A percentile compares a stretch with the other conserved stretches of the same genome.
Evolutionary conservation across 2,329 filamentous ascomycete genomes (phyloP).

Genomic region (Scedosporium dehoogii): DNA sequence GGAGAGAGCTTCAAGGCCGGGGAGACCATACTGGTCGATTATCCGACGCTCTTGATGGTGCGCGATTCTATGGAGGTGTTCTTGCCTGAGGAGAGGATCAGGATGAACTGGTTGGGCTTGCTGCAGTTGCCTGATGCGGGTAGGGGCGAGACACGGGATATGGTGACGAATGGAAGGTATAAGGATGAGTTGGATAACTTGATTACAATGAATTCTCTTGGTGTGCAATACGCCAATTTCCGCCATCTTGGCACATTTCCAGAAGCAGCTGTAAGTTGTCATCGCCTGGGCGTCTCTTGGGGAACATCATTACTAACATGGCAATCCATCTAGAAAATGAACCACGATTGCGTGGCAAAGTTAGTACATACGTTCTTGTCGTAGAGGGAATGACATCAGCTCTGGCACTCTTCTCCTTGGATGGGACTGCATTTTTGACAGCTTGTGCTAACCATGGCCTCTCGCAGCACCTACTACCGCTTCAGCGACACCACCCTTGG

Average conservation of each 20-base stretch:
- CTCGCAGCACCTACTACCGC: slow-evolving; percentile 7
- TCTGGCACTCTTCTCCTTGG: neutral
- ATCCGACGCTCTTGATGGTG: slow-evolving; percentile 2
- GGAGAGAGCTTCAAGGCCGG: slow-evolving; percentile 1
- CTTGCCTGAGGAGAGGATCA: slow-evolving; percentile 4
- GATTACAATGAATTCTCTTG: slow-evolving; percentile 5
- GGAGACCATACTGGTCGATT: slow-evolving; percentile 1
- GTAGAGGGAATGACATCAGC: neutral
- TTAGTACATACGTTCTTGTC: neutral
- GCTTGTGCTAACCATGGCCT: neutral
- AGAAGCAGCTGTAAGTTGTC: slow-evolving; percentile 4
- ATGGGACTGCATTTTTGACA: neutral
- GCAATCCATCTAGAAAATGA: slow-evolving; percentile 5
- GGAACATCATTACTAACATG: neutral
- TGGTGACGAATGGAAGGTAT: neutral
- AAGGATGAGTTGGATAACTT: slow-evolving; percentile 7
- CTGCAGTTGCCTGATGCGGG: slow-evolving; percentile 4
- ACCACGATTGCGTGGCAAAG: slow-evolving; percentile 8
- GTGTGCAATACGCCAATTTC: neutral
- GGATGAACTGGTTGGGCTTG: slow-evolving; percentile 6
- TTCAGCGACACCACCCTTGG: slow-evolving; percentile 7
- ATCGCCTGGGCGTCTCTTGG: too few relatives aligned
- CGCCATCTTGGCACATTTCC: slow-evolving; percentile 1
- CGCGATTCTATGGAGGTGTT: slow-evolving; percentile 3
- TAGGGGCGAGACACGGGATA: neutral